A percentile compares a stretch with the other conserved stretches of the same genome.
phyloP scores from a whole-genome alignment of 2,329 filamentous ascomycete genomes.

The Pyrenophora seminiperda region DNA sequence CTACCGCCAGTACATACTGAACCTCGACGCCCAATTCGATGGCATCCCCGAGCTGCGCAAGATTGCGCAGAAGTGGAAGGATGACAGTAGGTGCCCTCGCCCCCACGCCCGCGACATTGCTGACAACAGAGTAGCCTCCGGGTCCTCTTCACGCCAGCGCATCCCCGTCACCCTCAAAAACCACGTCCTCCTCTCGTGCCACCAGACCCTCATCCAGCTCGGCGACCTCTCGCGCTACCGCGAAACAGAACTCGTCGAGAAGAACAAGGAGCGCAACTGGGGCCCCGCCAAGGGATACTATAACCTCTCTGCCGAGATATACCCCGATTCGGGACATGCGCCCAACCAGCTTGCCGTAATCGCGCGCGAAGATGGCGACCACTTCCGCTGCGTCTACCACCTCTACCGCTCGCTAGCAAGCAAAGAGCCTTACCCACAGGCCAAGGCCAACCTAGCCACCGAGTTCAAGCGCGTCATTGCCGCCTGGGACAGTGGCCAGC shows the following conservation, averaged over 20 bases:
- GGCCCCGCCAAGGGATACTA: conserved; percentile 85
- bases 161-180: conserved; percentile 58
- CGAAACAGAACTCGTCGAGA: conserved; percentile 69
- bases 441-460: conserved; percentile 74
- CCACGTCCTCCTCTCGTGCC: conserved; percentile 74
- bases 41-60: conserved; percentile 63
- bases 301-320: conserved; percentile 75
- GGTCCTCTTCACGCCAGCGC: conserved; percentile 33
- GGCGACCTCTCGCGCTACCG: conserved; percentile 92
- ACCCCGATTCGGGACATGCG: conserved; percentile 77
- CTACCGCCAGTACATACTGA: conserved; percentile 84
- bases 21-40: conserved; percentile 66
- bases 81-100: conserved; percentile 35
- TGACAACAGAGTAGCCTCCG: conserved; percentile 48
- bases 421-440: conserved; percentile 74
- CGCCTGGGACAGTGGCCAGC: conserved; percentile 61
- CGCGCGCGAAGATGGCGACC: conserved; percentile 74
- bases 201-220: conserved; percentile 81
- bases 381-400: conserved; percentile 85
- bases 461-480: conserved; percentile 73
- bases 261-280: conserved; percentile 74
- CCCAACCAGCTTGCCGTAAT: conserved; percentile 93
- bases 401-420: conserved; percentile 83
- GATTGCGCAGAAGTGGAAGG: conserved; percentile 55
- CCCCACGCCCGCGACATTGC: conserved; percentile 20